Evolutionary conservation across 1,284 basidiomycete genomes (phyloP).

Genomic region (Phenoliferia sp.): DNA sequence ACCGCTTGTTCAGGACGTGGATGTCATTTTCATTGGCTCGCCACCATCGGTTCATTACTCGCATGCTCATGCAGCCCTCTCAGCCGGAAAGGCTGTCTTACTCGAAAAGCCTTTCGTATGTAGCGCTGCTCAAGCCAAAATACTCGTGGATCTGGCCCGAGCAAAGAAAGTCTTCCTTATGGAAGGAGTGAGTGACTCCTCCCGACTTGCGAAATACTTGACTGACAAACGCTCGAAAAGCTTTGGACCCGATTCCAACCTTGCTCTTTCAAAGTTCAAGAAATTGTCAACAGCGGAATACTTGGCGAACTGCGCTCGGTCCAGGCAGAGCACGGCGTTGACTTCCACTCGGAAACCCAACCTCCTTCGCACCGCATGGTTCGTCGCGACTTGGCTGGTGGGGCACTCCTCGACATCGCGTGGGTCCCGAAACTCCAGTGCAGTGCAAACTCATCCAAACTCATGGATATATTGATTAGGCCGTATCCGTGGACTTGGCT

Average conservation of each 20-base stretch:
- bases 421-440: no score
- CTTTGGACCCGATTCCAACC: slow-evolving; percentile 14
- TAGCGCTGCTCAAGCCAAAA: slow-evolving; percentile 46
- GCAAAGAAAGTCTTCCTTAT: slow-evolving; percentile 43
- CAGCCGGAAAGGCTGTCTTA: slow-evolving; percentile 47
- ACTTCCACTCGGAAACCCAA: slow-evolving; percentile 39
- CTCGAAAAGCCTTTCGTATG: slow-evolving; percentile 48
- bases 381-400: slow-evolving; percentile 47
- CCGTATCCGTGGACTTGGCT: background rate
- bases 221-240: background rate
- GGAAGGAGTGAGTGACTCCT: slow-evolving; percentile 38
- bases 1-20: slow-evolving; percentile 38
- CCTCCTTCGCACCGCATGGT: slow-evolving; percentile 42
- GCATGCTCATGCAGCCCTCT: slow-evolving; percentile 44
- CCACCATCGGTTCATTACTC: slow-evolving; percentile 48
- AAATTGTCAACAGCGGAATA: slow-evolving; percentile 39
- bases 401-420: slow-evolving; percentile 48
- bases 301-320: slow-evolving; percentile 43
- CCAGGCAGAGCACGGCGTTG: slow-evolving; percentile 39
- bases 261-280: slow-evolving; percentile 39
- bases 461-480: background rate
- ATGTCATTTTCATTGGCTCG: slow-evolving; percentile 50
- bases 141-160: slow-evolving; percentile 43
- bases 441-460: no score
- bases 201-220: background rate